Conservation (phyloP, 495 filamentous ascomycete genomes). For the Darksidea phi region DNA sequence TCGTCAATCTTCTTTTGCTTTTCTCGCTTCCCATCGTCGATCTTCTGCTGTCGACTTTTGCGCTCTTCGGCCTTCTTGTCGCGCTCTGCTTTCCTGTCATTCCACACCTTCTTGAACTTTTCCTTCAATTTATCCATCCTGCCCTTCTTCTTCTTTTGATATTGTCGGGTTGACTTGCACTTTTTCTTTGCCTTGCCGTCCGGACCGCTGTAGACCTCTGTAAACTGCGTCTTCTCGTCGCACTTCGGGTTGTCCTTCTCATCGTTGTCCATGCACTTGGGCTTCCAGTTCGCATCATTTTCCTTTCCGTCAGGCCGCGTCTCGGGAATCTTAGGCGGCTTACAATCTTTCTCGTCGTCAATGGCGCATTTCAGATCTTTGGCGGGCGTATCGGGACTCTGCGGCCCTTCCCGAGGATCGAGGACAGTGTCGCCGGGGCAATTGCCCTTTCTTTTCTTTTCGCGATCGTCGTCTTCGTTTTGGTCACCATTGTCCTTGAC, state of each 20-base stretch:
- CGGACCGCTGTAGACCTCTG: neutral
- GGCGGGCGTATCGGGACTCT: neutral
- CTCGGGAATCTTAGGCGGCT: conserved; percentile 7
- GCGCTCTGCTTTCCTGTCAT: conserved; percentile 5
- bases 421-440: conserved; percentile 5
- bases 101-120: conserved; percentile 15
- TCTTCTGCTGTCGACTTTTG: neutral
- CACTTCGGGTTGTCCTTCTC: conserved; percentile 11
- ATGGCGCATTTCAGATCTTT: conserved; percentile 14
- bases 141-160: conserved; percentile 8
- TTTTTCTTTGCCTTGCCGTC: conserved; percentile 11
- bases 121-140: conserved; percentile 1
- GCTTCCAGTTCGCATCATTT: conserved; percentile 5
- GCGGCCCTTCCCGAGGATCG: conserved; percentile 6
- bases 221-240: conserved; percentile 3
- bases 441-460: conserved; percentile 11
- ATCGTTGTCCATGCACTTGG: conserved; percentile 2
- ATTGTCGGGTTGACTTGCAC: conserved; percentile 3
- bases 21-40: neutral
- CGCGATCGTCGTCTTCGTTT: neutral
- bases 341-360: conserved; percentile 16
- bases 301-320: conserved; percentile 15
- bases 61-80: conserved; percentile 6
- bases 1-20: neutral
- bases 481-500: neutral